A percentile compares a stretch with the other conserved stretches of the same genome.
These are phyloP conservation scores for Colletotrichum siamense DNA, from an alignment of 2,329 filamentous ascomycete species.

Conservation along the genomic window DNA sequence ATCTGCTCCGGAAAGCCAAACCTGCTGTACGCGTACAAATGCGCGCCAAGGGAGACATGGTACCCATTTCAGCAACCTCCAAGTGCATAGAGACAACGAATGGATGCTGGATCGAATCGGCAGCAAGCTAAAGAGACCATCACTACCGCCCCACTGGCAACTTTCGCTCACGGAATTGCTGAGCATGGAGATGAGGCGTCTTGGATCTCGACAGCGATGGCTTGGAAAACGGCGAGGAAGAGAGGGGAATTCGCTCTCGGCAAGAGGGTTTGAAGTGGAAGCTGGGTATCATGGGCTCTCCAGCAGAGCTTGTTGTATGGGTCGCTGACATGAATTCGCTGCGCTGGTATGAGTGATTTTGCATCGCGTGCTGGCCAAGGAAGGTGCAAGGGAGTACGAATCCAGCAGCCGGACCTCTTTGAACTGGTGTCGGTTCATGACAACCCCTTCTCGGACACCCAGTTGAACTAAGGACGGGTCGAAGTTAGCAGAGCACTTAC, in stretches of 20 bases:
- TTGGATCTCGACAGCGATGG: background rate
- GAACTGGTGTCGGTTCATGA: too few species aligned
- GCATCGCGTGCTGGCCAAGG: too few species aligned
- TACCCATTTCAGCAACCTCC: background rate
- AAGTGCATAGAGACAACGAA: background rate
- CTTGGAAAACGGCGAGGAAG: background rate
- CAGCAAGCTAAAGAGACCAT: background rate
- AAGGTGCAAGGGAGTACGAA: too few species aligned
- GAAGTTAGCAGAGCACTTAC: too few species aligned
- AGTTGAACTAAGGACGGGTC: too few species aligned
- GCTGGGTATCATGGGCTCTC: too few species aligned
- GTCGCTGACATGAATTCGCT: too few species aligned
- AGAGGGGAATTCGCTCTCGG: background rate
- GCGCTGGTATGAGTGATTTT: too few species aligned
- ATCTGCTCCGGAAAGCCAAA: background rate
- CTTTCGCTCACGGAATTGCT: background rate
- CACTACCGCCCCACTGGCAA: background rate
- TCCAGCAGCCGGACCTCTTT: too few species aligned
- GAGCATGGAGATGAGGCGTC: background rate
- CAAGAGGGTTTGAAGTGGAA: background rate
- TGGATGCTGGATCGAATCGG: background rate
- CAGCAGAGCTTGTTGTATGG: too few species aligned
- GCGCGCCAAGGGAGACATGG: background rate
- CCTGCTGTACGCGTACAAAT: background rate
- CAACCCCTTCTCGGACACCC: too few species aligned